Evolutionary conservation across 768 basidiomycete genomes (phyloP).

Genomic region (Pisolithus albus): DNA sequence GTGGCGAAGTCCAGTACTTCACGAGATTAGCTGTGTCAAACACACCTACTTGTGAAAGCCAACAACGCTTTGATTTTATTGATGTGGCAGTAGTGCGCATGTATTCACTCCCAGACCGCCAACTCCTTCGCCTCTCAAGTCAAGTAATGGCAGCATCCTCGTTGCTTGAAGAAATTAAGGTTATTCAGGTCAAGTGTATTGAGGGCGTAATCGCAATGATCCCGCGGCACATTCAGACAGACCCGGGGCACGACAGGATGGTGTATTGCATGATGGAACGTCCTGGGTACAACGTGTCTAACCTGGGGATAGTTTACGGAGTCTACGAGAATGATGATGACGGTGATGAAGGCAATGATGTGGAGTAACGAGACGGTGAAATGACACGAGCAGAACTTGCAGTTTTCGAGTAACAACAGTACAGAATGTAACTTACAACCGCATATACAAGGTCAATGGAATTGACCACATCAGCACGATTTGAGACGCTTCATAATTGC

Average conservation of each 20-base stretch:
- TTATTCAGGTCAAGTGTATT: slow-evolving; percentile 1
- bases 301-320: background rate
- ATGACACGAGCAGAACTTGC: too few relatives aligned
- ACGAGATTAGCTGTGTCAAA: slow-evolving; percentile 1
- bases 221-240: background rate
- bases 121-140: background rate
- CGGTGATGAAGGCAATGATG: background rate
- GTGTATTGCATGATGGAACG: slow-evolving; percentile 3
- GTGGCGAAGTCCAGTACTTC: slow-evolving; percentile 2
- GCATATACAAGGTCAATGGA: too few relatives aligned
- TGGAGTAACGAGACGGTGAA: background rate
- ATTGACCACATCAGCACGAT: too few relatives aligned
- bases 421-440: too few relatives aligned
- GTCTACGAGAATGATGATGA: background rate
- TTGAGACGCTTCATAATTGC: background rate
- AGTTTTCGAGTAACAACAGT: too few relatives aligned
- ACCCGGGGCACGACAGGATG: background rate
- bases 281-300: slow-evolving; percentile 3
- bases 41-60: background rate
- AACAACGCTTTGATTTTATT: background rate
- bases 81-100: slow-evolving; percentile 4
- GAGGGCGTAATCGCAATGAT: slow-evolving; percentile 2
- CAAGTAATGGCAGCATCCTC: background rate
- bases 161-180: background rate
- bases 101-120: slow-evolving; percentile 2